phyloP scores from a whole-genome alignment of 768 basidiomycete genomes.

The Cystoderma amianthinum region DNA sequence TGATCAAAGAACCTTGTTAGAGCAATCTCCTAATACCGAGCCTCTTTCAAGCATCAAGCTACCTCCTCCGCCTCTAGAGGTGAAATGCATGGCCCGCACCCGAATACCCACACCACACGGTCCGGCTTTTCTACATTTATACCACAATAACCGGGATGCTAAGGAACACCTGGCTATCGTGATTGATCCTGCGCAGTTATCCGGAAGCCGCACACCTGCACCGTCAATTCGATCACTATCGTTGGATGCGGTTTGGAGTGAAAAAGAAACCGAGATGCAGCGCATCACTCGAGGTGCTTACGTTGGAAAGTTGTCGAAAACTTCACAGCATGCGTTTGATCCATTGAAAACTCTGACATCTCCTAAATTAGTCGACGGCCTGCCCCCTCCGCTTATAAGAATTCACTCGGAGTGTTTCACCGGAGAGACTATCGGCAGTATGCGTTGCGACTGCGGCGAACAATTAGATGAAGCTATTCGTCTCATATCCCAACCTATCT shows the following conservation, averaged over 20 bases:
- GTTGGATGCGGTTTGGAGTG: constrained; percentile 80
- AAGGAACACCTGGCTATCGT: constrained; percentile 98
- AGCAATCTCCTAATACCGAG: constrained; percentile 13
- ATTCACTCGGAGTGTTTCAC: constrained; percentile 99
- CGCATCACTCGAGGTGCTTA: constrained; percentile 92
- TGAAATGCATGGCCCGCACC: constrained; percentile 94
- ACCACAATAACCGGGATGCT: constrained; percentile 85
- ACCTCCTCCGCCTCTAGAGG: constrained; percentile 38
- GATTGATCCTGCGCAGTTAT: constrained; percentile 83
- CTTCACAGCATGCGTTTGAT: constrained; percentile 37
- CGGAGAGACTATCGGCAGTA: constrained; percentile 94
- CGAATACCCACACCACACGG: constrained; percentile 97
- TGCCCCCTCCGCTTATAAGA: constrained; percentile 80
- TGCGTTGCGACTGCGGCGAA: constrained; percentile 99
- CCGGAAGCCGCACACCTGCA: constrained; percentile 31
- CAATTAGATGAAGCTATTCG: constrained; percentile 97
- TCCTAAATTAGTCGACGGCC: constrained; percentile 13
- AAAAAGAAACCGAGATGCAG: constrained; percentile 87
- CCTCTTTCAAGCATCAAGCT: constrained; percentile 10
- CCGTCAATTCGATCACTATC: constrained; percentile 73
- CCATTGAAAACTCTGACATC: constrained; percentile 18
- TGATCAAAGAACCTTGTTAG: constrained; percentile 18
- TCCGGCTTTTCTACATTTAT: constrained; percentile 87
- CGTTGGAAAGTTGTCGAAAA: constrained; percentile 69
- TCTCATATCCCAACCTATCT: constrained; percentile 70